Evolutionary conservation across 345 rosid genomes (phyloP).

Genomic region (Eucalyptus viminalis): DNA sequence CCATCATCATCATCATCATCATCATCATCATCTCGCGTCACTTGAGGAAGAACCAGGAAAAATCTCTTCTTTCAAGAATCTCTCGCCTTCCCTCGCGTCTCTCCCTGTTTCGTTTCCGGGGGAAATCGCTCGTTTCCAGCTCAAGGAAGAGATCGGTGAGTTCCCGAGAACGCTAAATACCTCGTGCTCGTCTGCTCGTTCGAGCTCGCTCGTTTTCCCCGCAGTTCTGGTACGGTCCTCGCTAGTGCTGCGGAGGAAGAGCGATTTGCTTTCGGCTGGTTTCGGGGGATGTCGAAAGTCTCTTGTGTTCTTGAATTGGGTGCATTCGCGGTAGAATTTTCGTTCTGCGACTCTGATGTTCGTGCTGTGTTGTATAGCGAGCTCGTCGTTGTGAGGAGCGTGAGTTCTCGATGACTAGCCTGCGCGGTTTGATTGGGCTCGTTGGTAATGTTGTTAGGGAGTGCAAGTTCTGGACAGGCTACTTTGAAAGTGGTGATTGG

Average conservation of each 20-base stretch:
- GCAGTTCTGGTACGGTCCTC: background rate
- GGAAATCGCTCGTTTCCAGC: background rate
- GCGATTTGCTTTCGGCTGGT: background rate
- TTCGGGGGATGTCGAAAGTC: background rate
- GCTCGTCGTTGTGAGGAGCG: background rate
- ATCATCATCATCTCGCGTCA: background rate
- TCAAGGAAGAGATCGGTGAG: background rate
- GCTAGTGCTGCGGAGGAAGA: background rate
- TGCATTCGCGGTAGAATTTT: background rate
- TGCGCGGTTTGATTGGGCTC: background rate
- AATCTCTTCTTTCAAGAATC: background rate
- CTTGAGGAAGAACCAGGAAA: background rate
- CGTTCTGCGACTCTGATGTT: background rate
- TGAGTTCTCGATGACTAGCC: background rate
- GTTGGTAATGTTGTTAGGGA: background rate
- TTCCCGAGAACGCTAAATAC: background rate
- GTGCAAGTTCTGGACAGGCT: background rate
- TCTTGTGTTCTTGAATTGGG: background rate
- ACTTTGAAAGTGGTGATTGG: background rate
- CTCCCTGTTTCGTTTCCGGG: background rate
- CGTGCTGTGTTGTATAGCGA: background rate
- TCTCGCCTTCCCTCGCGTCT: background rate
- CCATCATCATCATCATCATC: fast-evolving
- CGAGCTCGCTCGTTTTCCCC: background rate
- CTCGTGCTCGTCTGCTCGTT: background rate